A percentile compares a stretch with the other conserved stretches of the same genome.
Evolutionary conservation across 1,139 yeast genomes (phyloP).

Genomic region (Meyerozyma smithsonii): DNA sequence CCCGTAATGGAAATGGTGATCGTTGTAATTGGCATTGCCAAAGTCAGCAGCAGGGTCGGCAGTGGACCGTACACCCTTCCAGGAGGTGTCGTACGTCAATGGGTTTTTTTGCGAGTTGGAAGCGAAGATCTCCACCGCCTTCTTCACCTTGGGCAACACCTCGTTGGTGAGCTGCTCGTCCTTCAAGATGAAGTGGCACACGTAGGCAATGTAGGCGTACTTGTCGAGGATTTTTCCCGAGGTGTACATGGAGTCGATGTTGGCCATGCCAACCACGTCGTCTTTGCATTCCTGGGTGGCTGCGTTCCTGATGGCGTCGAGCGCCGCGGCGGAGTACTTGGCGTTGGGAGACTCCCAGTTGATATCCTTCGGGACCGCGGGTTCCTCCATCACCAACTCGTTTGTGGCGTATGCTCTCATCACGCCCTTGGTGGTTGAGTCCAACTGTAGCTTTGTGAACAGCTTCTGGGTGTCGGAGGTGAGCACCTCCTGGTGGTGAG

Average conservation of each 20-base stretch:
- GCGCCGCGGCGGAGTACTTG: slow-evolving; percentile 33
- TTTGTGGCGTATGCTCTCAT: slow-evolving; percentile 57
- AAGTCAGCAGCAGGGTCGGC: slow-evolving; percentile 67
- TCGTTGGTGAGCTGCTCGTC: slow-evolving; percentile 42
- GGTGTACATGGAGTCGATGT: slow-evolving; percentile 70
- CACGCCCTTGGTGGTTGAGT: slow-evolving; percentile 65
- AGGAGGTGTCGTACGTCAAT: slow-evolving; percentile 57
- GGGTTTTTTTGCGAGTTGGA: slow-evolving; percentile 57
- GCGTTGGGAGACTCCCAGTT: slow-evolving; percentile 47
- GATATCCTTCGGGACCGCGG: slow-evolving; percentile 45
- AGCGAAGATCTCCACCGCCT: slow-evolving; percentile 58
- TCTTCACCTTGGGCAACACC: slow-evolving; percentile 47
- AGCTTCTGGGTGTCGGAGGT: slow-evolving; percentile 12
- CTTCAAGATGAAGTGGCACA: slow-evolving; percentile 50
- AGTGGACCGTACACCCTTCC: slow-evolving; percentile 73
- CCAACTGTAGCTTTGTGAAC: slow-evolving; percentile 40
- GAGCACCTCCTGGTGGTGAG: slow-evolving; percentile 60
- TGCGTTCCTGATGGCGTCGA: slow-evolving; percentile 37
- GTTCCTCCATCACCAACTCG: slow-evolving; percentile 42
- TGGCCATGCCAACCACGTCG: slow-evolving; percentile 55
- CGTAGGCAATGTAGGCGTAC: slow-evolving; percentile 68
- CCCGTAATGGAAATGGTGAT: slow-evolving; percentile 80
- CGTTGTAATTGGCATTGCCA: slow-evolving; percentile 75
- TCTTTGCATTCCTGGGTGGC: slow-evolving; percentile 49
- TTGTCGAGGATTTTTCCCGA: slow-evolving; percentile 73